Conservation (phyloP, 371 early-diverging fungal genomes). For the Mortierella polycephala region DNA sequence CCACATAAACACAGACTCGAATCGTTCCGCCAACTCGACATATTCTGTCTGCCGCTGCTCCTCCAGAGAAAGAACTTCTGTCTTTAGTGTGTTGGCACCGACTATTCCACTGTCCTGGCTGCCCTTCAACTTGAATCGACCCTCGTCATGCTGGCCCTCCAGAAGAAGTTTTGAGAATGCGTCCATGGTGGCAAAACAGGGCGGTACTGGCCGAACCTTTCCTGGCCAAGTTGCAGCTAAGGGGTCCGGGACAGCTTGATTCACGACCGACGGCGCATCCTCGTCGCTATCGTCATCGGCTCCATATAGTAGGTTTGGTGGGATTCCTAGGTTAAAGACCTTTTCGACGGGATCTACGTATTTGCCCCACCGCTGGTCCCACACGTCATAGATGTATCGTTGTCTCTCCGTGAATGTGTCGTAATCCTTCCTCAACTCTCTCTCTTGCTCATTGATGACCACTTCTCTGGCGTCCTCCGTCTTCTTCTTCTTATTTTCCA, state of each 20-base stretch:
- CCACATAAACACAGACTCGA: slow-evolving; percentile 48
- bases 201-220: slow-evolving; percentile 38
- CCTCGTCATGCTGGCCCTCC: slow-evolving; percentile 14
- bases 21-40: slow-evolving; percentile 36
- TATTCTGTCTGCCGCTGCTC: slow-evolving; percentile 36
- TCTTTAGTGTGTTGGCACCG: not conserved
- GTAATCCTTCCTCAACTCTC: slow-evolving; percentile 7
- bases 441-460: not conserved
- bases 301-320: slow-evolving; percentile 1
- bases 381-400: slow-evolving; percentile 28
- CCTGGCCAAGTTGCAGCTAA: slow-evolving; percentile 17
- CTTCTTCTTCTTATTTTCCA: not conserved
- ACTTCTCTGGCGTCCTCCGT: not conserved
- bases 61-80: slow-evolving; percentile 9
- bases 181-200: slow-evolving; percentile 29
- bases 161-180: slow-evolving; percentile 26
- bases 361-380: slow-evolving; percentile 26
- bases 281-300: not conserved
- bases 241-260: slow-evolving; percentile 9
- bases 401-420: slow-evolving; percentile 4
- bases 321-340: slow-evolving; percentile 46
- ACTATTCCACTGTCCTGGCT: not conserved
- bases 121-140: slow-evolving; percentile 21
- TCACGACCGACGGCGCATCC: not conserved
- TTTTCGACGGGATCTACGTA: slow-evolving; percentile 36